Evolutionary conservation across 2,329 filamentous ascomycete species (phyloP).

Genomic region (Ilyonectria destructans): DNA sequence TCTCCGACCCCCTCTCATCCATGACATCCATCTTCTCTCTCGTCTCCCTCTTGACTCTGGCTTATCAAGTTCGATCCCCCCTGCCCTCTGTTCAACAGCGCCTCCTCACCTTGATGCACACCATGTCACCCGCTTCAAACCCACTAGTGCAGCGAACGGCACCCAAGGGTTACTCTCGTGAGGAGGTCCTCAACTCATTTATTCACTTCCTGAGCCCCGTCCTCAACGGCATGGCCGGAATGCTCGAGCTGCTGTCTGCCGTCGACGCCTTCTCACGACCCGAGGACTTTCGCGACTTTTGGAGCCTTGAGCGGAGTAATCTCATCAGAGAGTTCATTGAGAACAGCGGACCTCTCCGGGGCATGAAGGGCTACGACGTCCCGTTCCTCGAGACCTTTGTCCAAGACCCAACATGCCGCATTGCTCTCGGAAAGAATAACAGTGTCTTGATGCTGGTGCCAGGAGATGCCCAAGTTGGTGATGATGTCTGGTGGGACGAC

Average conservation of each 20-base stretch:
- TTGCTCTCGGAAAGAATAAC: conserved; percentile 48
- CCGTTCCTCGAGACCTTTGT: conserved; percentile 48
- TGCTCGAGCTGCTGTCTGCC: conserved; percentile 52
- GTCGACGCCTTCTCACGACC: conserved; percentile 53
- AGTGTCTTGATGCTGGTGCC: conserved; percentile 49
- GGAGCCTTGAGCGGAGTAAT: conserved; percentile 54
- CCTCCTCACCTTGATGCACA: conserved; percentile 55
- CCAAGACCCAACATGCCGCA: conserved; percentile 46
- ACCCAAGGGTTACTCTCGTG: conserved; percentile 40
- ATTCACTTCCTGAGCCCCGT: conserved; percentile 52
- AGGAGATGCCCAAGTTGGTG: conserved; percentile 48
- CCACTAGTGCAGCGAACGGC: conserved; percentile 21
- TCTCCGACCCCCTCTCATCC: conserved; percentile 52
- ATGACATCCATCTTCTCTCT: conserved; percentile 53
- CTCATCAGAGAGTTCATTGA: conserved; percentile 54
- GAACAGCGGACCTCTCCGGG: conserved; percentile 44
- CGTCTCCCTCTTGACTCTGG: conserved; percentile 54
- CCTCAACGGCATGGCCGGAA: conserved; percentile 55
- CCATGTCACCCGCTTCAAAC: conserved; percentile 48
- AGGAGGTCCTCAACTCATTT: conserved; percentile 53
- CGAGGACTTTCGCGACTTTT: conserved; percentile 55
- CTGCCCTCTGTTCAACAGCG: conserved; percentile 47
- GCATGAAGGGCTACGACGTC: conserved; percentile 47
- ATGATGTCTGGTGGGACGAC: conserved; percentile 47
- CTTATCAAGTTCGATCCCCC: conserved; percentile 52